Base-by-base conservation (phyloP, 2,329 filamentous ascomycete species). In the Ophiostoma triangulosporum region DNA sequence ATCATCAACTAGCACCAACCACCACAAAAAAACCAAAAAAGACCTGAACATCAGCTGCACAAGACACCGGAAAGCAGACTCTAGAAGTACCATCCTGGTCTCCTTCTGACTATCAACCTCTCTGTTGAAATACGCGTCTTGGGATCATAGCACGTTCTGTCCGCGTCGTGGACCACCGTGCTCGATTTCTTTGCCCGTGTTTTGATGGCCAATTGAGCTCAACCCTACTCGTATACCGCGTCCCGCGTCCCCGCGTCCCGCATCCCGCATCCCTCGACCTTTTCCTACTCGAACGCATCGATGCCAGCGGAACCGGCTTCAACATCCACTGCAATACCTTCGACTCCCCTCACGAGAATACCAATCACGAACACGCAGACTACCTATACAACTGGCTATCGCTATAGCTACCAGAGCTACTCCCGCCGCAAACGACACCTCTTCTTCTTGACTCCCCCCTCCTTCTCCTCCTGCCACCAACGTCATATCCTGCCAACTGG, bases 271-370 rank as follows among this genome's bases (percentile, higher is more conserved):
- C n/a, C 40, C 12, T n/a, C 36, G n/a, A 17, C 38, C 12, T 26
- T 24, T 29, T 27, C 29, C 36, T n/a, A 9, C 26, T 27, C 53
- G 26, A 51, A 48, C 51, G 53, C 49, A 56, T 58, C 52, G 52
- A 59, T 59, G 58, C 55, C 54, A 58, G 52, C 52, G 33, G 54
- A 57, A 56, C 58, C 52, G 53, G 36, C 52, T 22, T 43, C 49
- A 48, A 52, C 17, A 57, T 32, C 56, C 36, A 50, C 52, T 58
- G 53, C 52, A 50, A 32, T 36, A 51, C 35, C 31, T 9, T 35
- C 33, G 6, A 52, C 20, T 48, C 14, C 46, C 12, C 38, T 17
- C 20, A 14, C 27, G 12, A 45, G 15, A 27, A 33, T 43, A 54
- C 22, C 43, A 24, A 38, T 31, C 17, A 24, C 48, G 14, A 43